Evolutionary conservation across 768 basidiomycete genomes (phyloP), one percentile per base, ranked within the genome.

Genomic region (Kwoniella bestiolae): DNA sequence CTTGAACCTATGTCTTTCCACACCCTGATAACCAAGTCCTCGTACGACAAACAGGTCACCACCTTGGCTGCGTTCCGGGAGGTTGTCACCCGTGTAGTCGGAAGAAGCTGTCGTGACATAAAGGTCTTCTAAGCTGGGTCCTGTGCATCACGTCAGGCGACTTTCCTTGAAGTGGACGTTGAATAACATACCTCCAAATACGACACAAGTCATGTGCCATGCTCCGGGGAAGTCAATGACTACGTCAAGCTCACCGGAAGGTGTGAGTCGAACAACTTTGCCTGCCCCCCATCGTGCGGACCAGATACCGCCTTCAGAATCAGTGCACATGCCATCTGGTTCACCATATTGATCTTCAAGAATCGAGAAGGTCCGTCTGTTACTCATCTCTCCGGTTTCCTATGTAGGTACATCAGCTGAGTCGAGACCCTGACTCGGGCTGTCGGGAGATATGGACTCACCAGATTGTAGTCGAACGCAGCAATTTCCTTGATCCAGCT

Each of bases 161-260:
- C 25, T 26, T 2, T 14, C 25, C 2, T 35, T 11, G 16, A 59
- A 2, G 11, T 35, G 5, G 5, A 7, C 23, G 29, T 29, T 7
- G 25, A 5, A 35, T 32, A 18, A 45, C 61, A 31, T 25, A 55
- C 61, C 61, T 26, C 61, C 61, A 46, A 71, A 71, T 18, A 74
- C 34, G 35, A 60, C 65, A 53, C 65, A 69, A 23, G 73, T 74
- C 28, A 71, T 67, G 56, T 71, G 60, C 65, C 65, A 53, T 8
- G 68, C 73, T 34, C 58, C 66, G 8, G 72, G 72, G 9, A 73
- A 31, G n/a, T 68, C 51, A 32, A 73, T 59, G 16, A 65, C 58
- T 0, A 63, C 53, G 31, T 73, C 72, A 5, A 68, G 31, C 56
- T 65, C 56, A 31, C 69, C 72, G 18, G 3, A 26, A 1, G 50